Conservation (phyloP, 140 eudicot species). For the Oenanthe javanica region DNA sequence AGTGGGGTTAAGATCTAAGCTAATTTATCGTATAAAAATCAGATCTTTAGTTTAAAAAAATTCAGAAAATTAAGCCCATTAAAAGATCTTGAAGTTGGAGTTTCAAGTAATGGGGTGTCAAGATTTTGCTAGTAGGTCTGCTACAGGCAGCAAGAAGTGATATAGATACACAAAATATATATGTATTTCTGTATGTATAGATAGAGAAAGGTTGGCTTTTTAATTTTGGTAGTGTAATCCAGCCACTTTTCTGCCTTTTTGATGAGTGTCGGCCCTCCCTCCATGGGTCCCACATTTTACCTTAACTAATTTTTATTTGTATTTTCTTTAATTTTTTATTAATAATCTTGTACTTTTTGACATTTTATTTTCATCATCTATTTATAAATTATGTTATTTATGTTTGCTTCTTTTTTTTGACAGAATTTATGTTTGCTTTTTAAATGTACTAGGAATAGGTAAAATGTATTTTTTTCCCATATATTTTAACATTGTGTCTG, state of each 20-base stretch:
- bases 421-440: too few relatives aligned
- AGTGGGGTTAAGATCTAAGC: constrained; percentile 13
- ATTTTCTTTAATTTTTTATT: neutral
- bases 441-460: too few relatives aligned
- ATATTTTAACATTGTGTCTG: too few relatives aligned
- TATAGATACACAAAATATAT: neutral
- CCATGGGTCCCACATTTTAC: neutral
- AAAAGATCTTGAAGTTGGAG: constrained; percentile 18
- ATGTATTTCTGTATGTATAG: neutral
- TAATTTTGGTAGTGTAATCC: constrained; percentile 11
- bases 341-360: neutral
- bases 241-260: constrained; percentile 6
- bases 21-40: constrained; percentile 9
- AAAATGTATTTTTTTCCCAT: too few relatives aligned
- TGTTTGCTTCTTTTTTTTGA: too few relatives aligned
- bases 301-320: neutral
- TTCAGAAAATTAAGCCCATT: constrained; percentile 6
- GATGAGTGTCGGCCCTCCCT: constrained; percentile 6
- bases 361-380: neutral
- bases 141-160: constrained; percentile 1
- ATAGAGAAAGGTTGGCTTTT: neutral
- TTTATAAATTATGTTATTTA: neutral
- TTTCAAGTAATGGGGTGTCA: neutral
- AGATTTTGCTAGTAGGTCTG: constrained; percentile 3
- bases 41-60: neutral